Evolutionary conservation across 495 filamentous ascomycete genomes (phyloP).

Genomic region (Neurospora africana): DNA sequence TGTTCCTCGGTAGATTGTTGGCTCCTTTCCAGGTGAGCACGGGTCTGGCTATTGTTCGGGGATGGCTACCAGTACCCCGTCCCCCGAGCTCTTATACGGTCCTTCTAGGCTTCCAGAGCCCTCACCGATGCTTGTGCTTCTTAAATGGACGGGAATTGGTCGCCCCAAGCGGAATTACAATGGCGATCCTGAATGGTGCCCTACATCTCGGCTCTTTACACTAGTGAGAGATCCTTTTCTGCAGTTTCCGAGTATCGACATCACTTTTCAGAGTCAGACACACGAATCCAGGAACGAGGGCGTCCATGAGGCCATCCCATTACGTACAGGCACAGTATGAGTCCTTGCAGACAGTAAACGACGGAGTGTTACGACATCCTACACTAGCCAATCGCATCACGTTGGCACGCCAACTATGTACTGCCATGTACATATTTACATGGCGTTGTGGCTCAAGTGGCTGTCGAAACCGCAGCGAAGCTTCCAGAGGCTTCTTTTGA

Average conservation of each 20-base stretch:
- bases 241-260: neutral
- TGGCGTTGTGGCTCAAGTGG: neutral
- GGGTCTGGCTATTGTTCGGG: neutral
- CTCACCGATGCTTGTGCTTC: neutral
- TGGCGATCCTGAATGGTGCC: neutral
- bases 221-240: neutral
- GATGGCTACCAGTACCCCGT: neutral
- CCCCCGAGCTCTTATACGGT: neutral
- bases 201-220: neutral
- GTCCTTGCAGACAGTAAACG: neutral
- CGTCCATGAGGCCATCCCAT: neutral
- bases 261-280: slow-evolving; percentile 3
- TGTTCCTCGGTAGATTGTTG: neutral
- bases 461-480: neutral
- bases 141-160: neutral
- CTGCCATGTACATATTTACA: neutral
- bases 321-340: neutral
- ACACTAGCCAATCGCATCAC: neutral
- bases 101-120: neutral
- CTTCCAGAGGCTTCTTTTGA: neutral
- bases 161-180: neutral
- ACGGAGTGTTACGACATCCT: neutral
- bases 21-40: neutral
- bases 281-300: neutral
- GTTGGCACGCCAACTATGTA: neutral